Evolutionary conservation across 208 protist genomes (phyloP).

Genomic region (Wallacemonas sp.): DNA sequence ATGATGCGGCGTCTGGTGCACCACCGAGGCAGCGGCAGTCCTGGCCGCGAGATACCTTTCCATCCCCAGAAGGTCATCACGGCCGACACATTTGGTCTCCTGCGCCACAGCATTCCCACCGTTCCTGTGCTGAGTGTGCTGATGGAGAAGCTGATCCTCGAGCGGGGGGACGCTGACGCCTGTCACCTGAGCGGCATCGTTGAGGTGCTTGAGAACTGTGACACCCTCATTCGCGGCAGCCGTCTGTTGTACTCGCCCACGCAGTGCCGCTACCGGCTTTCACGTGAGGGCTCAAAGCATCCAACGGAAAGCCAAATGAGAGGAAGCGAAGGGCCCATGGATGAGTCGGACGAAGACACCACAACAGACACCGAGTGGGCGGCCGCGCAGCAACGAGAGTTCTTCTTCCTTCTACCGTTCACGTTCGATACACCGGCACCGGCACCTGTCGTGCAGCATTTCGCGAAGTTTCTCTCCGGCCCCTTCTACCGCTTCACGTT

Average conservation of each 20-base stretch:
- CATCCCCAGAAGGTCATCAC: constrained; percentile 17
- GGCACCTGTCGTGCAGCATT: constrained; percentile 46
- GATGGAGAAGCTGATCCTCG: constrained; percentile 12
- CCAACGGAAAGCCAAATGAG: neutral
- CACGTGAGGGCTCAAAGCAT: neutral
- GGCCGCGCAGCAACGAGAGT: constrained; percentile 18
- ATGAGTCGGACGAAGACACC: neutral
- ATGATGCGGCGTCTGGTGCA: constrained; percentile 16
- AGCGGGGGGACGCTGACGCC: neutral
- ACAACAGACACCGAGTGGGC: neutral
- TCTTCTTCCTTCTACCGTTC: constrained; percentile 64
- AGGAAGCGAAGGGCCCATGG: neutral
- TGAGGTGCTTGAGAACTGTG: constrained; percentile 37
- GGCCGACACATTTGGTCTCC: constrained; percentile 27
- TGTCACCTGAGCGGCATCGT: constrained; percentile 17
- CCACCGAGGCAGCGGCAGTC: constrained; percentile 7
- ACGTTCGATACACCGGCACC: constrained; percentile 44
- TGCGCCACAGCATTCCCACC: constrained; percentile 13
- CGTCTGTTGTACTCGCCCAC: constrained; percentile 31
- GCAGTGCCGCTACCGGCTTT: constrained; percentile 5
- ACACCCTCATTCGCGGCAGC: constrained; percentile 40
- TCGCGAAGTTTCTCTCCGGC: constrained; percentile 63
- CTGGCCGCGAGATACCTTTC: neutral
- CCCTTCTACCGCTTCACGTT: constrained; percentile 84
- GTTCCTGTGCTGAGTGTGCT: constrained; percentile 20